phyloP scores from a whole-genome alignment of 352 stramenopile species.

The Aphanomyces euteiches region DNA sequence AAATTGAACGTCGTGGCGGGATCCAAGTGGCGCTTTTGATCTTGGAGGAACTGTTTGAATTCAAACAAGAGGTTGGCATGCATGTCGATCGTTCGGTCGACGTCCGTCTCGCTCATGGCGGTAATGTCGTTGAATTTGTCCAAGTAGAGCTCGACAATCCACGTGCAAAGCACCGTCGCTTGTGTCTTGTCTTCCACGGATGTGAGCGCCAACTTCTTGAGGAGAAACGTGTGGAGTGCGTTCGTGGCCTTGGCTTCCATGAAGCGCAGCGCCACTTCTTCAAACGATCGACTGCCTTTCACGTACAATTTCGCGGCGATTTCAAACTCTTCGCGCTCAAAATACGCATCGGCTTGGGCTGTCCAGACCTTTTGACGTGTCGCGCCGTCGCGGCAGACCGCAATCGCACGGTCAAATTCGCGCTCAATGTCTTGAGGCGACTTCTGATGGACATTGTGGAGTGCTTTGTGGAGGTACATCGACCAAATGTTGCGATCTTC shows the following conservation, averaged over 20 bases:
- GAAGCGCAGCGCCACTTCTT: constrained; percentile 90
- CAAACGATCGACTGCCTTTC: constrained; percentile 85
- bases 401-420: constrained; percentile 86
- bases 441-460: constrained; percentile 41
- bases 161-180: constrained; percentile 89
- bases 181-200: constrained; percentile 85
- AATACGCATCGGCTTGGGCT: constrained; percentile 87
- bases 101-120: constrained; percentile 24
- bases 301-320: constrained; percentile 86
- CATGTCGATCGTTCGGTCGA: constrained; percentile 49
- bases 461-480: constrained; percentile 86
- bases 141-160: constrained; percentile 91
- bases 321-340: constrained; percentile 80
- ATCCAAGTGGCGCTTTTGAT: constrained; percentile 82
- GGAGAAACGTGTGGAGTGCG: constrained; percentile 83
- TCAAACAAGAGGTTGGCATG: constrained; percentile 85
- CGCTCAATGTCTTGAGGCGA: constrained; percentile 41
- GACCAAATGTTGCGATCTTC: constrained; percentile 92
- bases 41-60: constrained; percentile 90
- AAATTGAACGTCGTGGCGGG: constrained; percentile 89
- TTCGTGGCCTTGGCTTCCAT: constrained; percentile 79
- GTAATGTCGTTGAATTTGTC: constrained; percentile 88
- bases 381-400: constrained; percentile 74
- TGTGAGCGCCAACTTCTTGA: constrained; percentile 85
- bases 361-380: constrained; percentile 85